Conservation (phyloP, 305 asterid species). For the Stenogyne calaminthoides region DNA sequence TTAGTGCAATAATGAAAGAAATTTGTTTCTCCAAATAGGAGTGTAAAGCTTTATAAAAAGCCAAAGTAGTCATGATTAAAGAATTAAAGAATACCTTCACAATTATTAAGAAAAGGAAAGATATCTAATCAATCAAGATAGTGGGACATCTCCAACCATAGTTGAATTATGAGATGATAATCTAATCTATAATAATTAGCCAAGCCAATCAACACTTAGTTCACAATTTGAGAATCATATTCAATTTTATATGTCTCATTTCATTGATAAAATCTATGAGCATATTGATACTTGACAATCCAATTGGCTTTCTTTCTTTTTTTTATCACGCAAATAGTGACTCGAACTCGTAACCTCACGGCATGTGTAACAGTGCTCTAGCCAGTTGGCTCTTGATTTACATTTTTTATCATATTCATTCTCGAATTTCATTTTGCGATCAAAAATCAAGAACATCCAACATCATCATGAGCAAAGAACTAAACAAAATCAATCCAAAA, state of each 20-base stretch:
- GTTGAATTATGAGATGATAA: slow-evolving; percentile 28
- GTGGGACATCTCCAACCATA: slow-evolving; percentile 26
- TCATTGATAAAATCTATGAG: not conserved
- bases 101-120: slow-evolving; percentile 33
- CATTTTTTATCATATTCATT: too few species aligned
- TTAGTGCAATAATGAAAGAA: slow-evolving; percentile 13
- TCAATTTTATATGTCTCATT: not conserved
- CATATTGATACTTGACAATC: not conserved
- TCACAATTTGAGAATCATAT: not conserved
- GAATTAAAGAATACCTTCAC: slow-evolving; percentile 22
- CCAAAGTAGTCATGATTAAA: slow-evolving; percentile 29
- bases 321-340: too few species aligned
- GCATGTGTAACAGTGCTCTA: too few species aligned
- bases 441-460: not conserved
- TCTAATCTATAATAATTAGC: slow-evolving; percentile 13
- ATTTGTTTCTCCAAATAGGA: not conserved
- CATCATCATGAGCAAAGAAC: slow-evolving; percentile 22
- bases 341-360: too few species aligned
- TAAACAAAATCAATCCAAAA: slow-evolving; percentile 18
- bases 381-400: not conserved
- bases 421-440: too few species aligned
- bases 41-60: slow-evolving; percentile 30
- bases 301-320: too few species aligned
- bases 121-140: slow-evolving; percentile 35
- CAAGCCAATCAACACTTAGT: not conserved